phyloP scores from a whole-genome alignment of 345 rosid species.

The Aquilaria yunnanensis region DNA sequence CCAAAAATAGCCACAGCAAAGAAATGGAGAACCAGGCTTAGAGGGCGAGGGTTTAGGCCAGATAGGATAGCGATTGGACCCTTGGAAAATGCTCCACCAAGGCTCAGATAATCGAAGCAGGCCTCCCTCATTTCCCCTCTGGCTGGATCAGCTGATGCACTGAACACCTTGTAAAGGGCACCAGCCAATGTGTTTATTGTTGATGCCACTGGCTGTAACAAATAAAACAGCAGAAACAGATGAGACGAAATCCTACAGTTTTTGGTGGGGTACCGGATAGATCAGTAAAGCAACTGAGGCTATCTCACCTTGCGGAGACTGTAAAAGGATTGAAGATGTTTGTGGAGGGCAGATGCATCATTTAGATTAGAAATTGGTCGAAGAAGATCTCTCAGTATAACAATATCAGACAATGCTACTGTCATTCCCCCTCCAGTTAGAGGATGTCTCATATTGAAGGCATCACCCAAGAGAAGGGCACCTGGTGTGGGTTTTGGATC shows the following conservation, averaged over 20 bases:
- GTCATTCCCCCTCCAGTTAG: conserved; percentile 68
- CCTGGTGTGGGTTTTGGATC: conserved; percentile 47
- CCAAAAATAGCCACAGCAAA: conserved; percentile 37
- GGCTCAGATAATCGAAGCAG: conserved; percentile 31
- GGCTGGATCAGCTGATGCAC: conserved; percentile 32
- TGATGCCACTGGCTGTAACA: conserved; percentile 34
- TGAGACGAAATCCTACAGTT: neutral
- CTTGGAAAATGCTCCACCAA: conserved; percentile 31
- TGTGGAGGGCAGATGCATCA: conserved; percentile 37
- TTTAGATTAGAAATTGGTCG: conserved; percentile 33
- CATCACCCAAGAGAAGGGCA: conserved; percentile 46
- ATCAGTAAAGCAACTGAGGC: no score
- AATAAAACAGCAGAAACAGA: conserved; percentile 2
- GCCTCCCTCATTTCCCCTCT: conserved; percentile 37
- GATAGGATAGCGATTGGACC: conserved; percentile 37
- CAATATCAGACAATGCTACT: conserved; percentile 50
- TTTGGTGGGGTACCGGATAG: no score
- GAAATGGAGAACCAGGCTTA: conserved; percentile 32
- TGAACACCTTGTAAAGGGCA: conserved; percentile 36
- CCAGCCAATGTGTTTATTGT: conserved; percentile 33
- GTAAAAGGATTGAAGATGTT: conserved; percentile 47
- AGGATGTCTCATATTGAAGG: conserved; percentile 65
- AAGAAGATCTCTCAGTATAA: conserved; percentile 40
- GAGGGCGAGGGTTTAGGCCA: conserved; percentile 33
- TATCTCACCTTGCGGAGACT: conserved; percentile 42